A percentile compares a stretch with the other conserved stretches of the same genome.
Conservation (phyloP, 73 alveolate species). For the Symbiodinium natans region DNA sequence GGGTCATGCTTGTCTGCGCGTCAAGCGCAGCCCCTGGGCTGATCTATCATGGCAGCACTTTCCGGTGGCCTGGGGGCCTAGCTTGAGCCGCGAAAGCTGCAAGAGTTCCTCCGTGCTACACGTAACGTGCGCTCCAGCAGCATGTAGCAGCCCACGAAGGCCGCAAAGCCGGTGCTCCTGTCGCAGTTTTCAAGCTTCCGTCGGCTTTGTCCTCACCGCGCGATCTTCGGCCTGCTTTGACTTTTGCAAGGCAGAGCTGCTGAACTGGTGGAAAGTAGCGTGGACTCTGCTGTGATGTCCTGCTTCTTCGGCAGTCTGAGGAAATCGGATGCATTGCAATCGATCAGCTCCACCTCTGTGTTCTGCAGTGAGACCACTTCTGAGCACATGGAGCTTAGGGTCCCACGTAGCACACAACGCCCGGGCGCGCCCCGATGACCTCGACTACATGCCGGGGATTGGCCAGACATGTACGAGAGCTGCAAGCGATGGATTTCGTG, state of each 20-base stretch:
- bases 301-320: neutral
- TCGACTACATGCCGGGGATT: neutral
- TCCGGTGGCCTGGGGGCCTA: neutral
- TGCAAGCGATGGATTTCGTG: neutral
- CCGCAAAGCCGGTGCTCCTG: too few relatives aligned
- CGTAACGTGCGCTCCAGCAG: too few relatives aligned
- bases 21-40: neutral
- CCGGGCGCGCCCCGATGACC: slow-evolving; percentile 64
- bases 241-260: neutral
- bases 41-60: neutral
- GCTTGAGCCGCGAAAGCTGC: neutral
- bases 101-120: too few relatives aligned
- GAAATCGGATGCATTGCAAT: slow-evolving; percentile 16
- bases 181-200: neutral
- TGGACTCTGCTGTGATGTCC: too few relatives aligned
- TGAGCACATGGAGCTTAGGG: neutral
- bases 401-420: slow-evolving; percentile 25
- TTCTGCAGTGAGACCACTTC: too few relatives aligned
- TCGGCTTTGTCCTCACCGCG: neutral
- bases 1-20: neutral
- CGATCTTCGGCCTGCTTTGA: neutral
- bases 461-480: too few relatives aligned
- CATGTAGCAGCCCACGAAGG: too few relatives aligned
- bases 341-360: slow-evolving; percentile 36
- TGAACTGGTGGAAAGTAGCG: too few relatives aligned